Base-by-base conservation (phyloP, 2,329 filamentous ascomycete genomes). In the Sarocladium brachiariae region DNA sequence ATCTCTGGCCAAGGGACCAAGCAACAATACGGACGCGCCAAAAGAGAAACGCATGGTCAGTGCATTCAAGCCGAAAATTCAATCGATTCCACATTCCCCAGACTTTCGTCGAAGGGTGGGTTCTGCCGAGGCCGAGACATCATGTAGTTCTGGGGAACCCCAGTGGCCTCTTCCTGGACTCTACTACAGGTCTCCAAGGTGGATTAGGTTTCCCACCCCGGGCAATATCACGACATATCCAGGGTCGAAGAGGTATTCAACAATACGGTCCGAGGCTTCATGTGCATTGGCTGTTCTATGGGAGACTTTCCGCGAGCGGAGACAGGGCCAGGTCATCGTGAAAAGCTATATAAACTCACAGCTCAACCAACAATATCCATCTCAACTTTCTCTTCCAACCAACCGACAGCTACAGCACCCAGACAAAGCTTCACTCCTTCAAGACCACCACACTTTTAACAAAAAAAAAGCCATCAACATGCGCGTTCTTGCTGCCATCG, bases 401-500 rank as follows among this genome's bases (percentile, higher is more conserved):
- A 9, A 39, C 9, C 37, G 8, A 11, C 37, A 39, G 19, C 37
- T 21, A 21, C 37, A 35, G 7, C 33, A 7, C 27, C 16, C n/a
- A 6, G n/a, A 35, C n/a, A 35, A 19, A 39, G 16, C n/a, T 6
- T 19, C 37, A 19, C 10, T 11, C 21, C 39, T 43, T 23, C 21
- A 43, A 37, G 34, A 35, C n/a, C 14, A 37, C 34, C 34, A 37
- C 6, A 37, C 34, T n/a, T 37, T 37, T n/a, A 8, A 7, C 16
- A 6, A 7, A 37, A 37, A 37, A 6, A 7, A 37, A 37, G 16
- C 34, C 39, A n/a, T 27, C 39, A 43, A 25, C 39, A 43, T 43
- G 39, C 39, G 39, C 39, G 39, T 43, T 21, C 35, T 39, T 16
- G 39, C 39, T 11, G 27, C 23, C 39, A 11, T 43, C 39, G 39